Evolutionary conservation across 176 grass and related monocot genomes (phyloP).

Genomic region (Triticum aestivum): DNA sequence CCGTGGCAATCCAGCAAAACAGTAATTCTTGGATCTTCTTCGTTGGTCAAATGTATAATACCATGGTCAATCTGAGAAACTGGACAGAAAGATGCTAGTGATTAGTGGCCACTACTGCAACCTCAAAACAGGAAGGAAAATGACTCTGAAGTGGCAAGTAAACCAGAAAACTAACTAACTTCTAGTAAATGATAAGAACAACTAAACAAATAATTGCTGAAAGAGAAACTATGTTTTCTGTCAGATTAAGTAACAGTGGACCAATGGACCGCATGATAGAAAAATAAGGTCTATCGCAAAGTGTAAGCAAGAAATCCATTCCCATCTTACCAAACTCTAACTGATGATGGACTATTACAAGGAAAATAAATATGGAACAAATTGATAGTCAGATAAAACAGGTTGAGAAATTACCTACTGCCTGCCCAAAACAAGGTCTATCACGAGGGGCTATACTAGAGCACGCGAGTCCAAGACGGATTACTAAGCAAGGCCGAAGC

Average conservation of each 20-base stretch:
- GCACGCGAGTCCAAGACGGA: slow-evolving; percentile 88
- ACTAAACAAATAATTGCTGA: background rate
- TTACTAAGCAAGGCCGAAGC: slow-evolving; percentile 85
- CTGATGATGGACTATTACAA: slow-evolving; percentile 5
- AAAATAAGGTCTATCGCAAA: slow-evolving; percentile 22
- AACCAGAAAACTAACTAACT: background rate
- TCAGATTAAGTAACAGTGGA: background rate
- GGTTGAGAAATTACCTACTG: slow-evolving; percentile 71
- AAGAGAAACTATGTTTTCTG: background rate
- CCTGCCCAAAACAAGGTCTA: slow-evolving; percentile 84
- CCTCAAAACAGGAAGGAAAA: slow-evolving; percentile 15
- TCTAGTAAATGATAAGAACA: background rate
- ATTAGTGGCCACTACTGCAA: slow-evolving; percentile 18
- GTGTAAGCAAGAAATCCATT: slow-evolving; percentile 12
- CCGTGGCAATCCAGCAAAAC: slow-evolving; percentile 94
- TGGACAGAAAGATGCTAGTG: slow-evolving; percentile 37
- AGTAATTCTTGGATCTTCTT: slow-evolving; percentile 78
- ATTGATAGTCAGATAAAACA: slow-evolving; percentile 17
- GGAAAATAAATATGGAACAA: background rate
- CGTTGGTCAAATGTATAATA: slow-evolving; percentile 60
- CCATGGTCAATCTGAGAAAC: slow-evolving; percentile 98
- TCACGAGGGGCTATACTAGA: slow-evolving; percentile 65
- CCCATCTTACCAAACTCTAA: slow-evolving; percentile 20
- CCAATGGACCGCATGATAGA: background rate
- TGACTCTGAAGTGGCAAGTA: background rate